These are phyloP conservation scores for Trebouxia sp. DNA, from an alignment of 139 green algal genomes.

Conservation along the genomic window DNA sequence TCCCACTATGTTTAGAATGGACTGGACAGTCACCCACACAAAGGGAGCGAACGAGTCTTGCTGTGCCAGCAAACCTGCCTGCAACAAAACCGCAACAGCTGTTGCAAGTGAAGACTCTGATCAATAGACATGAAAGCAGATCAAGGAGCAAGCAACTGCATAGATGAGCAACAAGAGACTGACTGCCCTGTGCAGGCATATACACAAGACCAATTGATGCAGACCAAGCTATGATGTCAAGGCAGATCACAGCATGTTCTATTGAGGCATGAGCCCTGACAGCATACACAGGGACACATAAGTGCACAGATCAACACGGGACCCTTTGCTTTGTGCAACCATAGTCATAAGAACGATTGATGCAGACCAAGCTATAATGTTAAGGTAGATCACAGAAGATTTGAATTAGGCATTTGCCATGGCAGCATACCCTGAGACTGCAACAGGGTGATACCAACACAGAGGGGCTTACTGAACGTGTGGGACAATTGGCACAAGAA, in stretches of 20 bases:
- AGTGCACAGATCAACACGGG: background rate
- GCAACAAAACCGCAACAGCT: too few relatives aligned
- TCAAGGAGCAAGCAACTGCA: too few relatives aligned
- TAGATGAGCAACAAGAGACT: background rate
- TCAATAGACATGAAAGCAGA: too few relatives aligned
- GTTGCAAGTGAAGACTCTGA: too few relatives aligned
- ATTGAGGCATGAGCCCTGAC: too few relatives aligned
- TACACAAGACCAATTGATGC: background rate
- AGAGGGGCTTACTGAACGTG: background rate
- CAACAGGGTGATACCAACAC: background rate
- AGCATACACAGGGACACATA: background rate
- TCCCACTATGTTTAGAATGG: constrained; percentile 53
- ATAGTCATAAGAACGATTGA: background rate
- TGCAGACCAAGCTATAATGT: background rate
- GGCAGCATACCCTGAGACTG: background rate
- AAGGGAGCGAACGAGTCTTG: constrained; percentile 59
- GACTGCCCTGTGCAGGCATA: background rate
- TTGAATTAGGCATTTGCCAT: too few relatives aligned
- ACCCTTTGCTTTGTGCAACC: background rate
- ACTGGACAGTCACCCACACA: constrained; percentile 50
- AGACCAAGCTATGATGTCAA: background rate
- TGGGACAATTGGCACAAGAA: background rate
- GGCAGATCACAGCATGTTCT: background rate
- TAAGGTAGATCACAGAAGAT: background rate
- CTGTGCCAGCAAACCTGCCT: constrained; percentile 48